Base-by-base conservation (phyloP, 148 eudicot species). In the Simmondsia chinensis region DNA sequence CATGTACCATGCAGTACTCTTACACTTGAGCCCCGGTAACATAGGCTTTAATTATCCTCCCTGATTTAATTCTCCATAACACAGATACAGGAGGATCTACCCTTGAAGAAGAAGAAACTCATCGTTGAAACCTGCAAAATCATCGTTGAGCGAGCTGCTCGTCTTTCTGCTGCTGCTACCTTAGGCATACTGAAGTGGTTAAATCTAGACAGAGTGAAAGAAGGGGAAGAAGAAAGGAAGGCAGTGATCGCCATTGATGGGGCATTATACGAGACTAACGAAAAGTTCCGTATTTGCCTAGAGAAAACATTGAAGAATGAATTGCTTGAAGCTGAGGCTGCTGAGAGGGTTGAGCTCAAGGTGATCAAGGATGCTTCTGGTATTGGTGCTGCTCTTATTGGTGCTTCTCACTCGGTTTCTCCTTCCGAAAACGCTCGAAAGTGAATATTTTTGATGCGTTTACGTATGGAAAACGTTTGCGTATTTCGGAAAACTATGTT, bases 111-210 rank as follows among this genome's bases (percentile, higher is more conserved):
- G 43, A 76, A 76, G 71, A 65, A 66, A 54, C 50, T 79, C 17
- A 26, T 89, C 21, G 78, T 84, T 12, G 53, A 63, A 57, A 33
- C 84, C 32, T 89, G 97, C 37, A 74, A 76, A 46, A 72, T 79
- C 9, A 80, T 89, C 1, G 75, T 93, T 1, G 51, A 66, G 33
- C 75, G 93, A 46, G 95, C 82, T 18, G 95, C 97, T 33, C 80
- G 95, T 21, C 79, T 89, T 14, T 46, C 97, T 18, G 93, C 97
- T 3, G 93, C 93, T 19, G 84, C 93, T n/a, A 78, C 79, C 56
- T 41, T 81, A 7, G 83, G 87, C 19, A 74, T 89, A 48, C 65
- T 89, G 37, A 84, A 81, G 65, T 78, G 87, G 53, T 28, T 76
- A 12, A 82, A 75, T 7, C 69, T 67, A 31, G 88, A 89, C 58